Evolutionary conservation across 176 grass and related monocot genomes (phyloP), one percentile per base, ranked within the genome.

Genomic region (Aechmea fasciata): DNA sequence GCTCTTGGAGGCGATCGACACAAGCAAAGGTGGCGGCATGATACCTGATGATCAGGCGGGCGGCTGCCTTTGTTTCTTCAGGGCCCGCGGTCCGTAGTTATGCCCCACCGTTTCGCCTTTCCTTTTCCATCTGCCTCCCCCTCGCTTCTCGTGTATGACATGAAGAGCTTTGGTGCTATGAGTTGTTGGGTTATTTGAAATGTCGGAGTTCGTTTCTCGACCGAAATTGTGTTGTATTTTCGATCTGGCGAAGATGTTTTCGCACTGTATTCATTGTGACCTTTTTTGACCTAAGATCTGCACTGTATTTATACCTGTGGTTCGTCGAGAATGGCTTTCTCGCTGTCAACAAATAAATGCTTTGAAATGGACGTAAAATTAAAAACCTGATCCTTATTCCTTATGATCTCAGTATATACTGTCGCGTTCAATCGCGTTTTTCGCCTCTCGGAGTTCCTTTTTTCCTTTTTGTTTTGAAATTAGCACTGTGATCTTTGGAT

Each of bases 21-120:
- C 85, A 3, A 88, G 82, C 64, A 92, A 83, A 68, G 89, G 89
- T 4, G 89, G 89, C 17, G 89, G 80, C 51, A 96, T 96, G 88
- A 75, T 91, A 25, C 87, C 88, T 2, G 85, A 88, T 47, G 85
- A 63, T 11, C 80, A 89, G 70, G 14, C 33, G 1, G 48, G 75
- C 19, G 83, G 85, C 4, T 96, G 88, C 75, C 70, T 91, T 20
- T 96, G 88, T 75, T 88, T 88, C 52, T 78, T 80, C 13, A 69
- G 50, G 54, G 51, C 75, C 33, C 92, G 85, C 13, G 92, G 88
- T 64, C 85, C 79, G 12, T 90, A 74, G 76, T 48, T 41, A 41
- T 3, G 33, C 33, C 33, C 17, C 9, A 0, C 29, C 2, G 14
- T 47, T 62, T n/a, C 33, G 22, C 10, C 33, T 25, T 68, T 57